A percentile compares a stretch with the other conserved stretches of the same genome.
phyloP scores from a whole-genome alignment of 140 eudicot species.

The Oenanthe javanica region DNA sequence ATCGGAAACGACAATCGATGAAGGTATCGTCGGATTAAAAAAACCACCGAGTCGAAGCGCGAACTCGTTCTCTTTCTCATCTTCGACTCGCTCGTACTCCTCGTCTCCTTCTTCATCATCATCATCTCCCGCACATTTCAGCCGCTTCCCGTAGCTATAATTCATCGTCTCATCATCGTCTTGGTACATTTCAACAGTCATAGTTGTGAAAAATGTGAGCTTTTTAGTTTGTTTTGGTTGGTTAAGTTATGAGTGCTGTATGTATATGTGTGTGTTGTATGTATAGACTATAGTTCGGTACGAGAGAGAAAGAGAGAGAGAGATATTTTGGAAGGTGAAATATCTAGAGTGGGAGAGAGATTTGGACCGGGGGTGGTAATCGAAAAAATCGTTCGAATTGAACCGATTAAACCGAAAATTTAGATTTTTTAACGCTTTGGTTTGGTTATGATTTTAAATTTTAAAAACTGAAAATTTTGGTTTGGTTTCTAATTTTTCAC shows the following conservation, averaged over 20 bases:
- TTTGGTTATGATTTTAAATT: no score
- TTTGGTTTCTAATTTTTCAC: no score
- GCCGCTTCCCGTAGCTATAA: conserved; percentile 28
- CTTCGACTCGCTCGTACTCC: conserved; percentile 6
- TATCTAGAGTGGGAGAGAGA: no score
- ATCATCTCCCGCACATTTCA: conserved; percentile 31
- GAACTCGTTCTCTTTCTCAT: conserved; percentile 19
- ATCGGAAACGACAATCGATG: conserved; percentile 82
- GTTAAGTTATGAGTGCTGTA: neutral
- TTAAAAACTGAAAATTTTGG: no score
- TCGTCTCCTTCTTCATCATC: conserved; percentile 14
- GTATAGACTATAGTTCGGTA: neutral
- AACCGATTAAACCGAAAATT: no score
- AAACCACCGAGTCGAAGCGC: conserved; percentile 26
- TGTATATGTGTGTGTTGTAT: neutral
- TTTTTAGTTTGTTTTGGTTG: neutral
- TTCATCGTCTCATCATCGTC: conserved; percentile 17
- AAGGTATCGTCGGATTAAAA: conserved; percentile 45
- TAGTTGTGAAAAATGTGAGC: neutral
- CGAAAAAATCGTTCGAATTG: no score
- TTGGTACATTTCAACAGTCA: conserved; percentile 31
- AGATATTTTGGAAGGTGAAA: no score
- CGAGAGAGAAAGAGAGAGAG: no score
- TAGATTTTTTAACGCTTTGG: no score
- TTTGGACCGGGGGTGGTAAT: no score